These are phyloP conservation scores for Boehmeria nivea DNA, from an alignment of 306 rosid species.

Conservation along the genomic window DNA sequence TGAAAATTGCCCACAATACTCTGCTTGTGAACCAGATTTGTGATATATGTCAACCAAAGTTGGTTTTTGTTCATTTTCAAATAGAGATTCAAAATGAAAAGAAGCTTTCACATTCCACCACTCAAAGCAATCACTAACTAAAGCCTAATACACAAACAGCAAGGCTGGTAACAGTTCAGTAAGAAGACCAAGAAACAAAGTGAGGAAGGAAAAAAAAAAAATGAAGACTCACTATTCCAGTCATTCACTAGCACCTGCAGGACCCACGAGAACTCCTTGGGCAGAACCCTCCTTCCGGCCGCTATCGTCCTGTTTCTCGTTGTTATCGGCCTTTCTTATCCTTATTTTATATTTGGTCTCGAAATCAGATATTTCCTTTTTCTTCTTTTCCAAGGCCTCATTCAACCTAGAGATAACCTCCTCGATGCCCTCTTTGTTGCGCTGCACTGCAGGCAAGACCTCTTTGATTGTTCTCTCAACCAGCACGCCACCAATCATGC, in stretches of 20 bases:
- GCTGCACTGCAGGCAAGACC: slow-evolving; percentile 90
- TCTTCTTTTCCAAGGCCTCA: slow-evolving; percentile 83
- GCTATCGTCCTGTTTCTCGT: slow-evolving; percentile 61
- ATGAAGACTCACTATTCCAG: neutral
- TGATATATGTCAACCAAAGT: too few species aligned
- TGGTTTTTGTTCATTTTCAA: too few species aligned
- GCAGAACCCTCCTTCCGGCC: slow-evolving; percentile 83
- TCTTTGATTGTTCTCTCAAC: slow-evolving; percentile 96
- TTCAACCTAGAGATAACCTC: slow-evolving; percentile 81
- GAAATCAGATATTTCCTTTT: slow-evolving; percentile 77
- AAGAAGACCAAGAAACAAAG: too few species aligned
- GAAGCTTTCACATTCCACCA: too few species aligned
- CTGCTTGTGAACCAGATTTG: too few species aligned
- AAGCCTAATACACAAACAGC: too few species aligned
- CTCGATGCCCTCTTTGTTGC: slow-evolving; percentile 86
- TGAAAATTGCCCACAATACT: too few species aligned
- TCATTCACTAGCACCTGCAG: slow-evolving; percentile 65
- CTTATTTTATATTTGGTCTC: slow-evolving; percentile 86
- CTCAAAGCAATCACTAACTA: too few species aligned
- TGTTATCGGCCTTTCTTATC: slow-evolving; percentile 64
- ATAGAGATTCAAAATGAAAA: too few species aligned
- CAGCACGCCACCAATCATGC: slow-evolving; percentile 96
- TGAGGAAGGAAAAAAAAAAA: neutral
- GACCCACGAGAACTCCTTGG: slow-evolving; percentile 94
- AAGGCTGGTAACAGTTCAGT: too few species aligned